Evolutionary conservation across 345 rosid species (phyloP).

Genomic region (Gossypium rotundifolium): DNA sequence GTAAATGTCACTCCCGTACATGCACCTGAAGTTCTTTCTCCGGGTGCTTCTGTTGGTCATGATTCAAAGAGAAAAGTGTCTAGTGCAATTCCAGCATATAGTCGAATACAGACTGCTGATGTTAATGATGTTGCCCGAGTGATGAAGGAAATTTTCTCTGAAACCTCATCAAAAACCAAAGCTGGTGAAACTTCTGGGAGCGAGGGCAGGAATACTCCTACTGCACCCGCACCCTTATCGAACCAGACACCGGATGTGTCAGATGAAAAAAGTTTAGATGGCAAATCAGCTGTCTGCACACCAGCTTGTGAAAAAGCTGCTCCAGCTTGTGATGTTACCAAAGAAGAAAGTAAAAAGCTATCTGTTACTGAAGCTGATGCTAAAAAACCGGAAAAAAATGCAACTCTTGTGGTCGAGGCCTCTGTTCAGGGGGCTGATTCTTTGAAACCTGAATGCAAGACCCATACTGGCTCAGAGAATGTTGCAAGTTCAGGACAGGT

Average conservation of each 20-base stretch:
- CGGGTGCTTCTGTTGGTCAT: conserved; percentile 21
- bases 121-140: conserved; percentile 64
- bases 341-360: conserved; percentile 15
- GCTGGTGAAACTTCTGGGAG: conserved; percentile 28
- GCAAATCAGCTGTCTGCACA: conserved; percentile 5
- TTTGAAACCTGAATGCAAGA: conserved; percentile 22
- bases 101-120: conserved; percentile 51
- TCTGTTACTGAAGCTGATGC: conserved; percentile 14
- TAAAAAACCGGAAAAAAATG: conserved; percentile 5
- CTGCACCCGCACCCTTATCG: conserved; percentile 21
- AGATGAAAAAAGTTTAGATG: conserved; percentile 20
- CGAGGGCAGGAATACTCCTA: conserved; percentile 28
- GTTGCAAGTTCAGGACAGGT: conserved; percentile 13
- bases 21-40: conserved; percentile 16
- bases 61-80: conserved; percentile 30
- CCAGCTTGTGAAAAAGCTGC: conserved; percentile 20
- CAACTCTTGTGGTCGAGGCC: conserved; percentile 18
- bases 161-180: conserved; percentile 44
- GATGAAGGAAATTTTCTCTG: conserved; percentile 72
- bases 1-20: conserved; percentile 23
- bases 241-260: conserved; percentile 22
- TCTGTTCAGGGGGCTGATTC: conserved; percentile 16
- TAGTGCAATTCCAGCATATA: conserved; percentile 26
- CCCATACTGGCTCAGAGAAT: conserved; percentile 16
- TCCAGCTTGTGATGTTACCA: conserved; percentile 20